Percentiles rank a stretch among this genome's conserved stretches.
These are phyloP conservation scores for Carex cristatella DNA, from an alignment of 176 grass and related monocot genomes.

Conservation along the genomic window DNA sequence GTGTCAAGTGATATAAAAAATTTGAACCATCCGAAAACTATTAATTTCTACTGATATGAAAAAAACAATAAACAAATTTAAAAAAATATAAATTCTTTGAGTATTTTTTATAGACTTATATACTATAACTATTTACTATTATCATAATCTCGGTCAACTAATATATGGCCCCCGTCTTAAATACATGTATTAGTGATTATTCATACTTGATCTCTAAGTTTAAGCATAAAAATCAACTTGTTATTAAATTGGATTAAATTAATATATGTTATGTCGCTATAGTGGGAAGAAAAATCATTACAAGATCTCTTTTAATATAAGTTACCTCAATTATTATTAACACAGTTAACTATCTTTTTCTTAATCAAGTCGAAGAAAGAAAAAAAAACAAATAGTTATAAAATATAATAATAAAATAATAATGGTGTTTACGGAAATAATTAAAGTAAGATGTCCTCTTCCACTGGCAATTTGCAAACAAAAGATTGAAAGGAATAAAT, in stretches of 20 bases:
- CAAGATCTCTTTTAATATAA: conserved; percentile 7
- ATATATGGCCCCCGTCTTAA: not conserved
- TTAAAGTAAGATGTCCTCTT: not conserved
- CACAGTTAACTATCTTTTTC: not conserved
- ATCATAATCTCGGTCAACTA: too few relatives aligned
- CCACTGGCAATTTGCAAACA: not conserved
- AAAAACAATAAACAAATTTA: too few relatives aligned
- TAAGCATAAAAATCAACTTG: not conserved
- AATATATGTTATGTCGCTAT: not conserved
- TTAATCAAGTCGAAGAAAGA: not conserved
- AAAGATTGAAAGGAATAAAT: conserved; percentile 8
- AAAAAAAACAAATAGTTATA: not conserved
- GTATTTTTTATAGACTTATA: too few relatives aligned
- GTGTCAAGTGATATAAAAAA: too few relatives aligned
- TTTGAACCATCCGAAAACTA: too few relatives aligned
- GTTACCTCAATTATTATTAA: not conserved
- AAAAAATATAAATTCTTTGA: too few relatives aligned
- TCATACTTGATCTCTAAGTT: conserved; percentile 4
- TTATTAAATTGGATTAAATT: conserved; percentile 1
- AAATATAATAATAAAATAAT: not conserved
- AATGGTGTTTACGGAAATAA: not conserved
- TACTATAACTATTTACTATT: too few relatives aligned
- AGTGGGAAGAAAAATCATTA: conserved; percentile 20
- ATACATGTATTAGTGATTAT: not conserved
- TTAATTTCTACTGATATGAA: too few relatives aligned